Evolutionary conservation across 768 basidiomycete species (phyloP).

Genomic region (Pleurotus sapidus): DNA sequence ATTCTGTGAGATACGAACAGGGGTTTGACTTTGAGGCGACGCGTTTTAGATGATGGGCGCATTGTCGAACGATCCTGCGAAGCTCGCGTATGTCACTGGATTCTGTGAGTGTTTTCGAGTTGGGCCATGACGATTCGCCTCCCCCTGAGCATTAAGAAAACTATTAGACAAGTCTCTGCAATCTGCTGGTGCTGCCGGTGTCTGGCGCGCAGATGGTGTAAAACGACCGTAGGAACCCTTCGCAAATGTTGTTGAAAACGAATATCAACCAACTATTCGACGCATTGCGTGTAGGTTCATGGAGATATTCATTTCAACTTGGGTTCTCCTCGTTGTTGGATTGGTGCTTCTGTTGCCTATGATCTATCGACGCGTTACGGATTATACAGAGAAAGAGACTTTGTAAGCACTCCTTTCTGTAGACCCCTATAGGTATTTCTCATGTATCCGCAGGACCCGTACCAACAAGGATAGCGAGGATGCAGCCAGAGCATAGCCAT

Average conservation of each 20-base stretch:
- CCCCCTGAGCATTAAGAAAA: too few relatives aligned
- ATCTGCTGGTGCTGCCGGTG: conserved; percentile 70
- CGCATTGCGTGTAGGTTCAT: conserved; percentile 40
- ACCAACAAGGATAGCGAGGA: too few relatives aligned
- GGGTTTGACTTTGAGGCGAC: too few relatives aligned
- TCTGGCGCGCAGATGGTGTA: conserved; percentile 69
- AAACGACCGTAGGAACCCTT: conserved; percentile 50
- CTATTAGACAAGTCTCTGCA: conserved; percentile 66
- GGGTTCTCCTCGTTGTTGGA: conserved; percentile 47
- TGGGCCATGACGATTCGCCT: background rate
- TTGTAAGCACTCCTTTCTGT: too few relatives aligned
- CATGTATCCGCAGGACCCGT: too few relatives aligned
- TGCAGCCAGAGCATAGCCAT: too few relatives aligned
- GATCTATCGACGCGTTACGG: too few relatives aligned
- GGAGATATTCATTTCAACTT: conserved; percentile 53
- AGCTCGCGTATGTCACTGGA: conserved; percentile 79
- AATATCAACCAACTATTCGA: background rate
- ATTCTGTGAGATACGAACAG: too few relatives aligned
- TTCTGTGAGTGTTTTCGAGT: conserved; percentile 55
- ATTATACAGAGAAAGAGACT: too few relatives aligned
- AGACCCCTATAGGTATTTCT: too few relatives aligned
- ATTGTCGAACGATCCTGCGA: conserved; percentile 78
- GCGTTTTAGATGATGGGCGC: conserved; percentile 55
- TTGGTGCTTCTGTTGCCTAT: conserved; percentile 19
- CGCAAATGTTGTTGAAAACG: background rate